These are phyloP conservation scores for Prunella vulgaris DNA, from an alignment of 257 asterid species.

Conservation along the genomic window DNA sequence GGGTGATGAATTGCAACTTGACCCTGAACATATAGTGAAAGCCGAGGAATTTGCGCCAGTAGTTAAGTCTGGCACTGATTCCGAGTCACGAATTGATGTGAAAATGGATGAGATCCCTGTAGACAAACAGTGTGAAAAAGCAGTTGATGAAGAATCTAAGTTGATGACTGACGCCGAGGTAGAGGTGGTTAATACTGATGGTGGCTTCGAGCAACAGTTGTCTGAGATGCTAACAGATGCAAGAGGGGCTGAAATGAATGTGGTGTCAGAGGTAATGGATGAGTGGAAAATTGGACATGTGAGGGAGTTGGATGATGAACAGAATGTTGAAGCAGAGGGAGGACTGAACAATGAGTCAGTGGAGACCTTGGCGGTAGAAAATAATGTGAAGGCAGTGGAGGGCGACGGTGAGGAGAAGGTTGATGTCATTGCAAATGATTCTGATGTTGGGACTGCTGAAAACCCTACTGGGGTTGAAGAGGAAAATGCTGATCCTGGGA, in stretches of 20 bases:
- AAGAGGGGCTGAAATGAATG: slow-evolving; percentile 16
- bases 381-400: slow-evolving; percentile 9
- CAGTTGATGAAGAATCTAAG: not conserved
- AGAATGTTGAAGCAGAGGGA: slow-evolving; percentile 21
- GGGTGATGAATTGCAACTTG: slow-evolving; percentile 14
- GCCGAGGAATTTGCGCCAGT: slow-evolving; percentile 11
- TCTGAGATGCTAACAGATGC: slow-evolving; percentile 18
- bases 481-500: slow-evolving; percentile 15
- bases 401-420: slow-evolving; percentile 29
- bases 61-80: slow-evolving; percentile 9
- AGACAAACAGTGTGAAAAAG: not conserved
- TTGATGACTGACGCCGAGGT: slow-evolving; percentile 6
- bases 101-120: slow-evolving; percentile 8
- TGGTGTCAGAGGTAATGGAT: slow-evolving; percentile 10
- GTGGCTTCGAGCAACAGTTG: not conserved
- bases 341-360: slow-evolving; percentile 9
- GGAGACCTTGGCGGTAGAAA: slow-evolving; percentile 16
- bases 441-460: slow-evolving; percentile 23
- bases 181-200: slow-evolving; percentile 19
- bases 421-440: slow-evolving; percentile 23
- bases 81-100: not conserved
- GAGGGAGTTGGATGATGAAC: slow-evolving; percentile 11
- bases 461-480: slow-evolving; percentile 19
- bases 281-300: slow-evolving; percentile 5
- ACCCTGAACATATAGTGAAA: not conserved